phyloP scores from a whole-genome alignment of 2,329 filamentous ascomycete genomes.

The Scytalidium lignicola region DNA sequence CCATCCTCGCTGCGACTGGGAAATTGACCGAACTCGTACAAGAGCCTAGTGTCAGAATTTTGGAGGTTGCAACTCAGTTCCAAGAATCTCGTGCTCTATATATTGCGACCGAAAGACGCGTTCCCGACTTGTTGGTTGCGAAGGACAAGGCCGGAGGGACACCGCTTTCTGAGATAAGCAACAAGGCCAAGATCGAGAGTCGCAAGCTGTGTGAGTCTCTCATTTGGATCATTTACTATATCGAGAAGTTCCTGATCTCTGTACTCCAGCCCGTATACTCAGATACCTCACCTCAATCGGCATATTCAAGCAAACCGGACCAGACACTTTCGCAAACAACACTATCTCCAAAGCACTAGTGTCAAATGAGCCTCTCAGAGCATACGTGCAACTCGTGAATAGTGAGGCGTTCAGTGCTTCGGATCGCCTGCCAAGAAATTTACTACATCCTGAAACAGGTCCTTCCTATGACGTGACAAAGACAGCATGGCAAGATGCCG shows the following conservation, averaged over 20 bases:
- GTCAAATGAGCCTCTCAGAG: slow-evolving; percentile 29
- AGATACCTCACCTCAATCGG: slow-evolving; percentile 31
- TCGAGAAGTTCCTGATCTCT: too few species aligned
- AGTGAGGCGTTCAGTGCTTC: too few species aligned
- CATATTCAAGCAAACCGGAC: slow-evolving; percentile 26
- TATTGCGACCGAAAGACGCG: slow-evolving; percentile 28
- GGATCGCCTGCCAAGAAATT: too few species aligned
- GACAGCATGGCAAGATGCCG: too few species aligned
- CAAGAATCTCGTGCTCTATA: slow-evolving; percentile 30
- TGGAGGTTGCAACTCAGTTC: slow-evolving; percentile 30
- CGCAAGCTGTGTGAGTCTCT: too few species aligned
- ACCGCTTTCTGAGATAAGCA: too few species aligned
- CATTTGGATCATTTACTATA: too few species aligned
- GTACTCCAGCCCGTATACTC: slow-evolving; percentile 28
- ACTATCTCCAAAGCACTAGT: slow-evolving; percentile 30
- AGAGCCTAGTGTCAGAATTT: slow-evolving; percentile 26
- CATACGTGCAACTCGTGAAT: slow-evolving; percentile 16
- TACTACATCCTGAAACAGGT: too few species aligned
- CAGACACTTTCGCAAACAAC: slow-evolving; percentile 32
- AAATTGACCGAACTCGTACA: slow-evolving; percentile 29
- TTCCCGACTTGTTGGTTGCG: slow-evolving; percentile 29
- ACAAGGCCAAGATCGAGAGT: too few species aligned
- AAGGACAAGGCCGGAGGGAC: slow-evolving; percentile 16
- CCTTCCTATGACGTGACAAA: too few species aligned
- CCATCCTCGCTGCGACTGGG: slow-evolving; percentile 19